phyloP scores from a whole-genome alignment of 163 green algal species.

The Chloromonas sp. region DNA sequence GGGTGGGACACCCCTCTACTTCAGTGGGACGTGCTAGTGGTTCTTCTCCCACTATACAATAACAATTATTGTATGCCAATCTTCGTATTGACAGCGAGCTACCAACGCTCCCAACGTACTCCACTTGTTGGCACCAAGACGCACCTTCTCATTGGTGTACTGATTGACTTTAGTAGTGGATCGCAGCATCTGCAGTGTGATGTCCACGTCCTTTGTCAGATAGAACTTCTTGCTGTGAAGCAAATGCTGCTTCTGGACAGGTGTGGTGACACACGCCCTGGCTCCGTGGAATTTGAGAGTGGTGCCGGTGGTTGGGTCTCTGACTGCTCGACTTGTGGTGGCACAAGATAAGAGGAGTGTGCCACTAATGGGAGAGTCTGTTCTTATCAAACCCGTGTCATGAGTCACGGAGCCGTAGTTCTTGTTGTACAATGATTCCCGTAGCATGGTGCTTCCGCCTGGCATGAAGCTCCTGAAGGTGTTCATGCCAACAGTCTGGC shows the following conservation, averaged over 20 bases:
- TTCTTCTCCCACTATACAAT: too few relatives aligned
- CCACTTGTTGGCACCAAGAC: too few relatives aligned
- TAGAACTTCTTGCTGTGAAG: constrained; percentile 24
- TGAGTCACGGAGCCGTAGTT: neutral
- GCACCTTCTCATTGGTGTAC: constrained; percentile 40
- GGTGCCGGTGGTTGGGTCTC: neutral
- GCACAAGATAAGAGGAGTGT: neutral
- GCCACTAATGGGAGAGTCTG: neutral
- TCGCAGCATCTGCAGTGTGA: constrained; percentile 26
- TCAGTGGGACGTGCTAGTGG: too few relatives aligned
- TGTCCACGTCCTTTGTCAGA: constrained; percentile 32
- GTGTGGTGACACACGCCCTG: constrained; percentile 9
- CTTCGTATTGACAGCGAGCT: too few relatives aligned
- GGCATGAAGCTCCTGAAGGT: neutral
- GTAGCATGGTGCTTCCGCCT: neutral
- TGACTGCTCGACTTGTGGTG: neutral
- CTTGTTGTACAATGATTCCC: neutral
- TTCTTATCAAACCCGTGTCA: neutral
- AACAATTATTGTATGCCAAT: too few relatives aligned
- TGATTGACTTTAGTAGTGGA: constrained; percentile 27
- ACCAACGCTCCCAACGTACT: too few relatives aligned
- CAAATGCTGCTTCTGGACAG: constrained; percentile 23
- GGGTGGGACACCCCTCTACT: too few relatives aligned
- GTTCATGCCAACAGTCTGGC: neutral
- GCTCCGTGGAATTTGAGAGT: neutral